Percentiles rank a stretch among this genome's conserved stretches.
These are phyloP conservation scores for Circinella umbellata DNA, from an alignment of 371 early-diverging fungal species.

Conservation along the genomic window DNA sequence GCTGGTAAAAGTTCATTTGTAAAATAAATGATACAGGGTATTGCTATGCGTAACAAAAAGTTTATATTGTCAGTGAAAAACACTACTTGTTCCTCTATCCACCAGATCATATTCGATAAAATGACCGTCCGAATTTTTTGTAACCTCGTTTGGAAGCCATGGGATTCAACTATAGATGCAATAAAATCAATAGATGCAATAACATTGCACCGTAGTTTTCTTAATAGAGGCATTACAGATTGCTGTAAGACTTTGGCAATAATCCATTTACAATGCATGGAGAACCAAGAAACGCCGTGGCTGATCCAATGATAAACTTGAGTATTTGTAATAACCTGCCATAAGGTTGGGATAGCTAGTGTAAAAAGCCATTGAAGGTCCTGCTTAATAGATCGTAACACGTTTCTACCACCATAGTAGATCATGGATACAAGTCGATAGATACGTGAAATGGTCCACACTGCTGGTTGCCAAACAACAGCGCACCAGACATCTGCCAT, in stretches of 20 bases:
- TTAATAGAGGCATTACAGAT: not conserved
- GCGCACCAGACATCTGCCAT: constrained; percentile 16
- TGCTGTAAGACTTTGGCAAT: not conserved
- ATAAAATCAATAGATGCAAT: not conserved
- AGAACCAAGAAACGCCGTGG: not conserved
- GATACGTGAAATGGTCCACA: constrained; percentile 13
- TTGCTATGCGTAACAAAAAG: not conserved
- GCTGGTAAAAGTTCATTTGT: not conserved
- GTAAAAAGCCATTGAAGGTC: constrained; percentile 28
- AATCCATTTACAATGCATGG: not conserved
- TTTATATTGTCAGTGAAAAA: not conserved
- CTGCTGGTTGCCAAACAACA: constrained; percentile 22
- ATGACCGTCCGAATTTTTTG: not conserved
- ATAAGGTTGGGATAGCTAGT: constrained; percentile 16
- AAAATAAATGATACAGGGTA: not conserved
- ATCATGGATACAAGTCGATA: constrained; percentile 17
- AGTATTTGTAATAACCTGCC: constrained; percentile 16
- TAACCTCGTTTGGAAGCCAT: not conserved
- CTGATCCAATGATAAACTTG: not conserved
- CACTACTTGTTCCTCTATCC: not conserved
- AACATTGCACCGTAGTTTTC: not conserved
- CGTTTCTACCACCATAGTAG: constrained; percentile 20
- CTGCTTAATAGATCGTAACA: constrained; percentile 15
- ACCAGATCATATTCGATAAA: not conserved
- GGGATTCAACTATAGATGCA: not conserved